Base-by-base conservation (phyloP, 192 early-diverging fungal genomes). In the Gigaspora rosea region DNA sequence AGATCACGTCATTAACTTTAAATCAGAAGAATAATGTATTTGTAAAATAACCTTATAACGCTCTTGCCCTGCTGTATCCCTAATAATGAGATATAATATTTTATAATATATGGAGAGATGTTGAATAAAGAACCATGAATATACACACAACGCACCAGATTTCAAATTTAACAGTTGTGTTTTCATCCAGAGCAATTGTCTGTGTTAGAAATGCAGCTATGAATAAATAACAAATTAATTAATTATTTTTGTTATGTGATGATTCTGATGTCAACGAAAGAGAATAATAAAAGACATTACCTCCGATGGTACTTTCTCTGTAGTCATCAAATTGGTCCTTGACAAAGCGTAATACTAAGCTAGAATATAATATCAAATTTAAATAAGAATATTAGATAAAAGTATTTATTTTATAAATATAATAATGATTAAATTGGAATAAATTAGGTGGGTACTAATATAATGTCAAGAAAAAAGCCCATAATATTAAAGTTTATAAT, bases 301-400 rank as follows among this genome's bases (percentile, higher is more conserved):
- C 89, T 80, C 94, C 94, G 80, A 96, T 96, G 49, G 95, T 96
- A 54, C 94, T 94, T 82, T 96, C 95, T 84, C 93, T 93, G 80
- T 94, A 94, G 65, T 96, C 95, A 77, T 95, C 93, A 85, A 94
- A 96, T 79, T 95, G 93, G 81, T 94, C 93, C 84, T 95, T 96
- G 62, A 94, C 95, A 83, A 96, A 96, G 41, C 95, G 91, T 51
- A 94, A 88, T 41, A 95, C 95, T 77, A 90, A 82, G 80, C 89
- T 93, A 75, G 41, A 41, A 41, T 41, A 41, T 41, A 41, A 6
- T 41, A 41, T 6, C 41, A 41, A 41, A 6, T 41, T 41, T 41
- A 6, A 41, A 41, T 27, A 41, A 1, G 41, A 41, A 41, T 41
- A 6, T 3, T 41, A 41, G 41, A 41, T 41, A 41, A 41, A 41